Base-by-base conservation (phyloP, 257 asterid species). In the Ballota nigra region DNA sequence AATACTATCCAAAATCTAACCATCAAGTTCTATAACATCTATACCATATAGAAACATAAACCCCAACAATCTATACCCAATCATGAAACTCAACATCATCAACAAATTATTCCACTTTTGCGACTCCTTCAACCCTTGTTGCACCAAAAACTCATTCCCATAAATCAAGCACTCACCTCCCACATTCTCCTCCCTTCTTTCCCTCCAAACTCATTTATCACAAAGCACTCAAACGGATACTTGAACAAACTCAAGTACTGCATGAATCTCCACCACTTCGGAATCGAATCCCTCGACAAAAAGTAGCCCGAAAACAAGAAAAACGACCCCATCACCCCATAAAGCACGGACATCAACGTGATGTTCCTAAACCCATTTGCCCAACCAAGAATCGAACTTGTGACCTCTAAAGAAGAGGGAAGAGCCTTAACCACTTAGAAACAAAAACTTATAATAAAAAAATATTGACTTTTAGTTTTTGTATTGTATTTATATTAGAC, bases 251-350 rank as follows among this genome's bases (percentile, higher is more conserved):
- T 89, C 63, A 92, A 55, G 68, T 86, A 81, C 69, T 83, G 85
- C 94, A 89, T 75, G 80, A 89, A 83, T 22, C 66, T 69, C 96
- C 94, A 92, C 41, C 33, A 85, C 79, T 74, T 81, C 0, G 96
- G 96, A 5, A 88, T 77, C 9, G 85, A 71, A 52, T 89, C 92
- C 77, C 79, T 88, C 0, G 87, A 51, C 26, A 92, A 68, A 43
- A 92, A 89, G 68, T 92, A 92, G 3, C 96, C 96, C 2, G 96
- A 89, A 71, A 89, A 92, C 4, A 92, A 90, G 78, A 89, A 89
- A 75, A 87, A 89, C 0, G 88, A 77, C 1, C 96, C 96, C 79
- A 86, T 85, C 0, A 79, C 52, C 4, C 89, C 89, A 0, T 82
- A 82, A 0, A 88, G 77, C 69, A 86, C 51, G 3, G 96, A 82